Percentiles rank a stretch among this genome's conserved stretches.
Conservation (phyloP, 2,329 filamentous ascomycete genomes). For the Cordyceps cicadae region DNA sequence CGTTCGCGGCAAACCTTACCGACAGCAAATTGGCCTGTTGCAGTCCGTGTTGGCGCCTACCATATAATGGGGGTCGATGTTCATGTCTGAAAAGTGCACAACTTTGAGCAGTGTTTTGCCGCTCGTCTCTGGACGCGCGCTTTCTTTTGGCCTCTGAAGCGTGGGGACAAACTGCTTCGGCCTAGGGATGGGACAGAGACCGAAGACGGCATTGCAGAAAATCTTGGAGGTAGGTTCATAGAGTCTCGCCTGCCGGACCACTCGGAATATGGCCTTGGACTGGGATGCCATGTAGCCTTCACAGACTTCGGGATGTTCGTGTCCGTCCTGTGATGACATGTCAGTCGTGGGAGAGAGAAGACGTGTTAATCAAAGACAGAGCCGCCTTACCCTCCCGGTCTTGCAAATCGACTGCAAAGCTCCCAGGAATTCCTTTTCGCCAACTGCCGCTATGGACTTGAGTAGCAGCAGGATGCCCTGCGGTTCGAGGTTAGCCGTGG, state of each 20-base stretch:
- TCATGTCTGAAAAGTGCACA: constrained; percentile 53
- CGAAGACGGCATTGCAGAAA: constrained; percentile 46
- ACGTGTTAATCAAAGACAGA: too few relatives aligned
- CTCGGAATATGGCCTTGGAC: constrained; percentile 15
- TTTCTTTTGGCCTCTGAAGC: constrained; percentile 21
- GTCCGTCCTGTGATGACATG: too few relatives aligned
- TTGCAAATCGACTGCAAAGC: too few relatives aligned
- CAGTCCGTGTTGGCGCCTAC: constrained; percentile 46
- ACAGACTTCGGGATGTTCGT: too few relatives aligned
- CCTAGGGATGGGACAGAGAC: constrained; percentile 42
- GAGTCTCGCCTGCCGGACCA: constrained; percentile 37
- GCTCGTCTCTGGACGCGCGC: constrained; percentile 33
- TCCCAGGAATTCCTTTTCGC: too few relatives aligned
- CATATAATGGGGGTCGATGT: constrained; percentile 48
- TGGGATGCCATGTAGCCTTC: too few relatives aligned
- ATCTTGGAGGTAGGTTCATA: constrained; percentile 41
- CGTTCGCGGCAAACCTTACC: constrained; percentile 21
- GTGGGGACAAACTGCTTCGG: constrained; percentile 37
- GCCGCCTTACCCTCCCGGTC: too few relatives aligned
- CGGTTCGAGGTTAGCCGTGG: too few relatives aligned
- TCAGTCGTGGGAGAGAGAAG: too few relatives aligned
- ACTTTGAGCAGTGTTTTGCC: constrained; percentile 41
- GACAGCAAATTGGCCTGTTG: constrained; percentile 52
- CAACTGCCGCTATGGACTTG: too few relatives aligned
- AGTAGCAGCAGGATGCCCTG: too few relatives aligned